A percentile compares a stretch with the other conserved stretches of the same genome.
phyloP scores from a whole-genome alignment of 2,329 filamentous ascomycete genomes.

The Pseudogymnoascus sp. region DNA sequence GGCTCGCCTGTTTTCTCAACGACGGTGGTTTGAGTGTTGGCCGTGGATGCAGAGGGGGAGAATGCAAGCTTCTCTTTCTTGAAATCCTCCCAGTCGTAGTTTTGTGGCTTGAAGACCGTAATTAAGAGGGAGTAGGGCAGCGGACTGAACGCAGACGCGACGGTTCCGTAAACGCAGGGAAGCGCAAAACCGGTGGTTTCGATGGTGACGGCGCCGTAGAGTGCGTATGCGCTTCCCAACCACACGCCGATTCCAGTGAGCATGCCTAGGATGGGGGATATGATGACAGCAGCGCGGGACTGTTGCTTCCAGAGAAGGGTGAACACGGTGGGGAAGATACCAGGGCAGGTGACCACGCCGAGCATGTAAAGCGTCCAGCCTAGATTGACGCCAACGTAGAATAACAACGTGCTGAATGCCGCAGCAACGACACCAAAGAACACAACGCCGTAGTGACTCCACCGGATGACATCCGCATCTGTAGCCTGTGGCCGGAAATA shows the following conservation, averaged over 20 bases:
- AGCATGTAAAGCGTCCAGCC: constrained; percentile 50
- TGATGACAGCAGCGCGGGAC: constrained; percentile 41
- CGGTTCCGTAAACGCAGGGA: constrained; percentile 47
- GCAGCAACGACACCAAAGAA: constrained; percentile 46
- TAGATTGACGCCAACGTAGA: constrained; percentile 47
- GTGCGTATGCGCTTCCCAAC: constrained; percentile 40
- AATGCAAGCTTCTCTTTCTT: constrained; percentile 37
- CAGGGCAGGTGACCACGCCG: constrained; percentile 44
- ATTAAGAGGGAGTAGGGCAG: constrained; percentile 40
- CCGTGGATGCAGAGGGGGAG: constrained; percentile 22
- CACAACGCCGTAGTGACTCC: constrained; percentile 46
- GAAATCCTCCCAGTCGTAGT: constrained; percentile 35
- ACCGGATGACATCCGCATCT: constrained; percentile 43
- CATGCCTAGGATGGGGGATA: constrained; percentile 44
- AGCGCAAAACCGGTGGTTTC: constrained; percentile 41
- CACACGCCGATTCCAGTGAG: constrained; percentile 45
- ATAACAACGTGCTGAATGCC: constrained; percentile 43
- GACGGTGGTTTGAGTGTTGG: constrained; percentile 16
- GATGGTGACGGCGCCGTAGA: constrained; percentile 42
- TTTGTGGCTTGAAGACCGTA: constrained; percentile 35
- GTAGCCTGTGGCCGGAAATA: constrained; percentile 69
- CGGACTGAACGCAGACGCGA: constrained; percentile 40
- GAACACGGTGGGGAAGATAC: constrained; percentile 46
- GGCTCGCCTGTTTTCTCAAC: constrained; percentile 30
- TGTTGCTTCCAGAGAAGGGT: constrained; percentile 47